A percentile compares a stretch with the other conserved stretches of the same genome.
Conservation (phyloP, 306 rosid genomes). For the Canavalia gladiata region DNA sequence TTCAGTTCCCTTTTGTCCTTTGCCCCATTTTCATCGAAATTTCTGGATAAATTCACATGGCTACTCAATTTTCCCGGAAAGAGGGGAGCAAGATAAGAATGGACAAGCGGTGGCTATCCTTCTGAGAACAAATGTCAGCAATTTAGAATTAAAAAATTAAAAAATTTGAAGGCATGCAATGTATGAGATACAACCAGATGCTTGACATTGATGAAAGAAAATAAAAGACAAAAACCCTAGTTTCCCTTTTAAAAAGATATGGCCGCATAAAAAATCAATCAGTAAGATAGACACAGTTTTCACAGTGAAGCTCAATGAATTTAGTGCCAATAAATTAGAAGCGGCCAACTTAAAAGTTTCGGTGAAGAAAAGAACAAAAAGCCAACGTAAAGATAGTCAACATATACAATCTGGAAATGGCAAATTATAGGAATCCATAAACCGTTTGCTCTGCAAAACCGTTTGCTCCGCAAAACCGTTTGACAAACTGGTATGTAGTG, state of each 20-base stretch:
- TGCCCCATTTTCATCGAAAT: slow-evolving; percentile 40
- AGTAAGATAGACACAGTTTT: slow-evolving; percentile 30
- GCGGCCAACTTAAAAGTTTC: neutral
- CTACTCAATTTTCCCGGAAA: slow-evolving; percentile 24
- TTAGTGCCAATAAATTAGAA: slow-evolving; percentile 12
- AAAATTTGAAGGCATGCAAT: neutral
- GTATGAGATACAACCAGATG: neutral
- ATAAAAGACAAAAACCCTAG: slow-evolving; percentile 28
- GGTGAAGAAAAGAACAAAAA: neutral
- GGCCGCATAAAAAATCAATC: slow-evolving; percentile 29
- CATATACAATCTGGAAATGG: slow-evolving; percentile 8
- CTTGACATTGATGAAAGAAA: slow-evolving; percentile 23
- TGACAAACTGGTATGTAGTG: neutral
- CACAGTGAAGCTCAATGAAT: slow-evolving; percentile 4
- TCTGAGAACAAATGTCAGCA: slow-evolving; percentile 14
- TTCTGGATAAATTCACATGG: slow-evolving; percentile 28
- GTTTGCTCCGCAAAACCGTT: neutral
- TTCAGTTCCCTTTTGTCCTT: neutral
- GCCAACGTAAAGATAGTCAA: neutral
- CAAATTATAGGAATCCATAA: slow-evolving; percentile 1
- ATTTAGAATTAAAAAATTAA: neutral
- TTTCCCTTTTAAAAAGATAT: slow-evolving; percentile 20
- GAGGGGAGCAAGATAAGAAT: slow-evolving; percentile 15
- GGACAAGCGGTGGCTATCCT: slow-evolving; percentile 3
- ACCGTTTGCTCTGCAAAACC: slow-evolving; percentile 32